Percentiles rank a stretch among this genome's conserved stretches.
These are phyloP conservation scores for Colletotrichum caudatum DNA, from an alignment of 2,329 filamentous ascomycete species.

Conservation along the genomic window DNA sequence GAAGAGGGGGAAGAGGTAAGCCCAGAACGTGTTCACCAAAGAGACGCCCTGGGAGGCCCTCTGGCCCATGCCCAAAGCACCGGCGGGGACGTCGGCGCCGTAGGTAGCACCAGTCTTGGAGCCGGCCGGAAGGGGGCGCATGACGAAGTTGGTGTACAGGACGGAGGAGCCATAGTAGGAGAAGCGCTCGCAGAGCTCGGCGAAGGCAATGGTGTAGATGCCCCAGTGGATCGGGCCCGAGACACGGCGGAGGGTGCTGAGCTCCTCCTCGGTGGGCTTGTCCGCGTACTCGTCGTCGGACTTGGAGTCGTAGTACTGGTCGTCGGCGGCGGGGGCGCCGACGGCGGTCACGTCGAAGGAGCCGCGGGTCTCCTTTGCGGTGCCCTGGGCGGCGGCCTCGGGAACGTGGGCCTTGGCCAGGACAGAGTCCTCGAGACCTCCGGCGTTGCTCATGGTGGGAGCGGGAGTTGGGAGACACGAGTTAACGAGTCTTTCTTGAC, in stretches of 20 bases:
- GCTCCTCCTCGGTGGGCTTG: constrained; percentile 71
- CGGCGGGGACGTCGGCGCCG: constrained; percentile 52
- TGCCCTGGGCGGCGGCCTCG: constrained; percentile 41
- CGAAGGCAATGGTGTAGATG: constrained; percentile 77
- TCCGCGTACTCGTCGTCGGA: constrained; percentile 50
- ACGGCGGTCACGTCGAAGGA: constrained; percentile 44
- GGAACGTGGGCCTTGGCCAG: constrained; percentile 44
- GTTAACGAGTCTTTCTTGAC: constrained; percentile 41
- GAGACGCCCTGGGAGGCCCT: constrained; percentile 63
- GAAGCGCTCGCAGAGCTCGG: constrained; percentile 82
- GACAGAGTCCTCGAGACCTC: constrained; percentile 41
- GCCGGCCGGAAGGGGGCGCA: constrained; percentile 63
- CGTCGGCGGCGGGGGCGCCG: constrained; percentile 37
- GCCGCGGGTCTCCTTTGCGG: constrained; percentile 42
- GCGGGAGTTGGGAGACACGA: constrained; percentile 36
- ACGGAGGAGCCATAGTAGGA: constrained; percentile 80
- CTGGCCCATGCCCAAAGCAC: constrained; percentile 70
- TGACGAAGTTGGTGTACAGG: constrained; percentile 76
- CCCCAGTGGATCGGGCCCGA: constrained; percentile 73
- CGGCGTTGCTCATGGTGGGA: constrained; percentile 42
- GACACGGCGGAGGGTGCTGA: constrained; percentile 70
- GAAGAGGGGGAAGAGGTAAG: constrained; percentile 69
- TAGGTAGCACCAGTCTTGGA: constrained; percentile 65
- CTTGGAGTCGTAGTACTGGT: constrained; percentile 44
- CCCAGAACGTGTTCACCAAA: constrained; percentile 71